Percentiles rank a stretch among this genome's conserved stretches.
phyloP scores from a whole-genome alignment of 2,329 filamentous ascomycete species.

The Raffaelea albimanens region DNA sequence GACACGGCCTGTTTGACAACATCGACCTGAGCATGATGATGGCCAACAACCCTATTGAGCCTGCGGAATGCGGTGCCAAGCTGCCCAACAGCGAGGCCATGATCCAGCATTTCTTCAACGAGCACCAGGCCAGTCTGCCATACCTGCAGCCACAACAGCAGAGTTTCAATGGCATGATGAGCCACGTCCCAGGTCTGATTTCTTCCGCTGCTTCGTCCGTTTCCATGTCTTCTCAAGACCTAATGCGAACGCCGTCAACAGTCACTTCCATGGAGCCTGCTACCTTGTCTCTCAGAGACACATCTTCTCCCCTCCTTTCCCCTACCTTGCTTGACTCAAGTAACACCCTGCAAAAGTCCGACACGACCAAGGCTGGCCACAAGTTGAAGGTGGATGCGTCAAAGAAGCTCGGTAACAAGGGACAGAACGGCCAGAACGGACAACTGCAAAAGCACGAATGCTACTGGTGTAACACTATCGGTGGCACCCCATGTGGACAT shows the following conservation, averaged over 20 bases:
- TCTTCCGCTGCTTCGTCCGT: no score
- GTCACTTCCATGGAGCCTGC: neutral
- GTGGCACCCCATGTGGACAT: conserved; percentile 16
- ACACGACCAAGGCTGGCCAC: neutral
- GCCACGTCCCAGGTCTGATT: conserved; percentile 4
- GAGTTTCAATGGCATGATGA: neutral
- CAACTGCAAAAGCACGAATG: conserved; percentile 12
- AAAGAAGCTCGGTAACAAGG: neutral
- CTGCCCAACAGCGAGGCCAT: conserved; percentile 14
- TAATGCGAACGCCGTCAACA: conserved; percentile 4
- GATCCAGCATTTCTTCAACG: conserved; percentile 13
- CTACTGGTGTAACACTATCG: conserved; percentile 19
- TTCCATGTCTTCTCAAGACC: conserved; percentile 7
- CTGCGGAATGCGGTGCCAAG: conserved; percentile 13
- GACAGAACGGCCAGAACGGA: neutral
- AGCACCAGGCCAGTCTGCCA: conserved; percentile 8
- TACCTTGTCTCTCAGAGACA: conserved; percentile 1
- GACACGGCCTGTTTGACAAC: neutral
- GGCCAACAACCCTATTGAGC: neutral
- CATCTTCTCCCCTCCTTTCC: neutral
- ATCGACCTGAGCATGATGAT: conserved; percentile 1
- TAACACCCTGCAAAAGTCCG: no score
- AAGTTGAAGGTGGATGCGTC: neutral
- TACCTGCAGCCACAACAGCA: neutral
- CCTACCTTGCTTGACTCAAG: no score